Evolutionary conservation across 1,284 basidiomycete species (phyloP).

Genomic region (Ceratobasidium sp.): DNA sequence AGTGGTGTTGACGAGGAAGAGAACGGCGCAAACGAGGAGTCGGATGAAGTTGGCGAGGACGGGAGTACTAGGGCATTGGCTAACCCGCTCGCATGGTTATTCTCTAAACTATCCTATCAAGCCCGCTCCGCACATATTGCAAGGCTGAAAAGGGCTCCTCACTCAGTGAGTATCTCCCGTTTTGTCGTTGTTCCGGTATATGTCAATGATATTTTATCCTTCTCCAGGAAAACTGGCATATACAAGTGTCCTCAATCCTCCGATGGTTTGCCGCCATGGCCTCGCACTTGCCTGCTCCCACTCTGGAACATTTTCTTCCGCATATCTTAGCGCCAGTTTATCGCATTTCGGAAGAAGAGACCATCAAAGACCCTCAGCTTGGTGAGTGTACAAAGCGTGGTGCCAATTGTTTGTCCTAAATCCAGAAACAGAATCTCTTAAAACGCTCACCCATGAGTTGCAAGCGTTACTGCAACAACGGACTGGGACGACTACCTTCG

Average conservation of each 20-base stretch:
- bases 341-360: constrained; percentile 88
- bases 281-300: constrained; percentile 72
- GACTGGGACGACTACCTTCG: constrained; percentile 88
- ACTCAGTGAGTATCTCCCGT: constrained; percentile 62
- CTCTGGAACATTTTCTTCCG: constrained; percentile 78
- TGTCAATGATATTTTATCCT: constrained; percentile 9
- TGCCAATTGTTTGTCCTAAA: constrained; percentile 12
- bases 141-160: constrained; percentile 67
- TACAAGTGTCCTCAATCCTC: constrained; percentile 83
- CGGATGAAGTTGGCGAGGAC: constrained; percentile 54
- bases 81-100: constrained; percentile 90
- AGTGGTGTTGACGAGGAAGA: constrained; percentile 51
- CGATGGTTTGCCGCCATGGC: constrained; percentile 96
- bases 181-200: neutral
- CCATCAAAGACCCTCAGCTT: constrained; percentile 80
- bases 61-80: constrained; percentile 54
- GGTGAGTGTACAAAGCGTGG: constrained; percentile 66
- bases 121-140: constrained; percentile 80
- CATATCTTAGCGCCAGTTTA: constrained; percentile 92
- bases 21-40: constrained; percentile 51
- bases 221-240: constrained; percentile 75
- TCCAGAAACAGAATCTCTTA: constrained; percentile 77
- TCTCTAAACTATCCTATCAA: constrained; percentile 94
- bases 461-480: constrained; percentile 89
- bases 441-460: constrained; percentile 85